Evolutionary conservation across 805 yeast genomes (phyloP), one percentile per base, ranked within the genome.

Genomic region (Metschnikowia lachancei): DNA sequence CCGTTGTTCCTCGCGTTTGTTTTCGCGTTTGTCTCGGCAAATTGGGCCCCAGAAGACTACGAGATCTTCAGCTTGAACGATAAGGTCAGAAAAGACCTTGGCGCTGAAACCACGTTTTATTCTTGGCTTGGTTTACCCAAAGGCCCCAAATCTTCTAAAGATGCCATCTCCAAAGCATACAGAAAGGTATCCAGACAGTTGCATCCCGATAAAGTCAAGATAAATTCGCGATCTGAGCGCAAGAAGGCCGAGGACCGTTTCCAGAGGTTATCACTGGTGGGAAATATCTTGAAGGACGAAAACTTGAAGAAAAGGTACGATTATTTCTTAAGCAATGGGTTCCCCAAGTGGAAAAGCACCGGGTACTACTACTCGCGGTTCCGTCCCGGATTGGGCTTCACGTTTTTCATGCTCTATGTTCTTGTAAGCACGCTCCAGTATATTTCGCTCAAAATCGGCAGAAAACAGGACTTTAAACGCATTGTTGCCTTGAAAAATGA

Each of bases 201-300:
- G 55, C 99, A 92, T 61, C 99, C 99, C 0, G 99, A 92, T 66
- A 90, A 92, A 64, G 56, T 63, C 41, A 53, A 59, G 10, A 51
- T 59, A 11, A 56, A 58, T 10, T 52, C 63, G 17, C 57, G 51
- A n/a, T 49, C 57, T 3, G 64, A 67, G 26, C 67, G 64, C 41
- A 78, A 79, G 52, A 61, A 65, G 18, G 86, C 85, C 4, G 82
- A 78, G 51, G 86, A 82, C 54, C 74, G 88, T 33, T 94, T 83
- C 61, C 88, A 92, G 57, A 72, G 92, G 24, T 75, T 94, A 31
- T 86, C 94, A 29, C 64, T 82, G 22, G 86, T 88, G 18, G 84
- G 90, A 29, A 80, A 85, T 58, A 82, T 91, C 45, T 71, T 91
- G 39, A 76, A 92, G 54, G 74, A 72, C 46, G 62, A 59, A 18